Evolutionary conservation across 1,139 yeast genomes (phyloP), one percentile per base, ranked within the genome.

Genomic region (Saccharomycopsis phalli): DNA sequence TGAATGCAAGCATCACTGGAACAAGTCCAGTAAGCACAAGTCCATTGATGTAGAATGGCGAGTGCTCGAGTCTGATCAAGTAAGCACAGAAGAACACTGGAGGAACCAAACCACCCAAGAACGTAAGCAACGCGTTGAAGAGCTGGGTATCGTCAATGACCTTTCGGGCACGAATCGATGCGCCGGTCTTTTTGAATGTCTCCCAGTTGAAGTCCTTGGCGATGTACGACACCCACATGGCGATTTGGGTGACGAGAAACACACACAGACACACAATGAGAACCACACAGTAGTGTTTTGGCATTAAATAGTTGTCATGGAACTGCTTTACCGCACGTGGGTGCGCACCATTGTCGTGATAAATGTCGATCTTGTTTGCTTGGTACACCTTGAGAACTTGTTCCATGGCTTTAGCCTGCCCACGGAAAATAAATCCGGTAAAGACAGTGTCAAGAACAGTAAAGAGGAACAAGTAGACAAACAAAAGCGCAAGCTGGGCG

Each of bases 171-270:
- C 37, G 21, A 13, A 36, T 14, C 4, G 38, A 32, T 6, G 44
- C 40, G 8, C 41, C 46, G 16, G 41, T 36, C 37, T 40, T 42
- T 13, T 32, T 42, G 22, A 40, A 42, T 16, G 34, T 39, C 25
- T 42, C 44, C 43, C 43, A 40, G 22, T 34, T 39, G 31, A 40
- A 42, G 20, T 42, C 40, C 31, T 42, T 39, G 11, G 41, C 42
- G 2, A 42, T 26, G 18, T 26, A 39, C 18, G 36, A 25, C 16
- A 36, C n/a, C 46, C 46, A 42, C 35, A 42, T 32, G 10, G 20
- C 32, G 17, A 42, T 23, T 27, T 42, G 46, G 11, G 14, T 10
- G n/a, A 20, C 23, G 5, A 40, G 33, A 21, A 38, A 38, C 22
- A 31, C 21, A 11, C 28, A 13, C 6, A 32, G 26, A 10, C 35